Evolutionary conservation across 2,329 filamentous ascomycete genomes (phyloP), one percentile per base, ranked within the genome.

Genomic region (Huntiella moniliformis): DNA sequence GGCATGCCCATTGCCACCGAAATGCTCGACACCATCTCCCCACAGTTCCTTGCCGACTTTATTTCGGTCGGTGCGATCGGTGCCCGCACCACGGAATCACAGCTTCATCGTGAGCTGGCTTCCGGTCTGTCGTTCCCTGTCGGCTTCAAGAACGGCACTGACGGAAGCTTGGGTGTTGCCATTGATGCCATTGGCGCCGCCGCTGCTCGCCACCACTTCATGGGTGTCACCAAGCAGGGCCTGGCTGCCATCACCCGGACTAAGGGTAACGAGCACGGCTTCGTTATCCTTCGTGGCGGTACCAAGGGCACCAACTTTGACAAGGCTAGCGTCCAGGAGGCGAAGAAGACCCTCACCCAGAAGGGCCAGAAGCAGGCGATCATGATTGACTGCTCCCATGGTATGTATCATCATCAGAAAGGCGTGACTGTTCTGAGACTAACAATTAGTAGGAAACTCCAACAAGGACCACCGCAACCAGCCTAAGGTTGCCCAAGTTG

Each of bases 141-240:
- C 54, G 91, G 91, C 50, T 98, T 95, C 80, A 98, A 98, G 77
- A 98, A 98, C 64, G 91, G 91, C 51, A 98, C 91, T 17, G 91
- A 98, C 57, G 91, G 91, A 37, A 85, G 81, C 55, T 68, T 98
- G 47, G 77, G 76, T 22, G 87, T 96, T 15, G 87, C 88, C 15
- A 92, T 96, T 56, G 91, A 98, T 60, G 91, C 91, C 32, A 95
- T 96, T 60, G 91, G 88, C 50, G 79, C 83, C 28, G 82, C 82
- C 1, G 77, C 79, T 48, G 71, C 81, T n/a, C 78, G 74, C 62
- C 91, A 98, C 64, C 88, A 95, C 68, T 98, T 98, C 71, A 82
- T 98, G 71, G 88, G 87, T 63, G 91, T 98, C 42, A 98, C 91
- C 31, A 98, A 98, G 71, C 87, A 94, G 59, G 91, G 91, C 50